Evolutionary conservation across 192 early-diverging fungal species (phyloP).

Genomic region (Chytriomyces sp.): DNA sequence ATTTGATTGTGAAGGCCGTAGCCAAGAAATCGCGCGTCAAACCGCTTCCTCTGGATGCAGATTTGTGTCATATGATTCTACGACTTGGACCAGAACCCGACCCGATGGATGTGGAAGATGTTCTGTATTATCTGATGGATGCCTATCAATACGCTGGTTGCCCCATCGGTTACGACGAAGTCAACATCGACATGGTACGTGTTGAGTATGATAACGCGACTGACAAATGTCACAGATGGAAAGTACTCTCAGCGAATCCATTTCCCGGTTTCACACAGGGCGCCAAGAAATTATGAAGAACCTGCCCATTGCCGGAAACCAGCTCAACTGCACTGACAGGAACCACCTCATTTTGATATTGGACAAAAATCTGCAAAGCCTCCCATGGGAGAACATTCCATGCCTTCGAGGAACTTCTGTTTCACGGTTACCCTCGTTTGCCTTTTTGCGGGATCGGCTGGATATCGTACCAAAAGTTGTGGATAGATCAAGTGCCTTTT

Average conservation of each 20-base stretch:
- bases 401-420: conserved; percentile 68
- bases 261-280: conserved; percentile 30
- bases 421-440: conserved; percentile 79
- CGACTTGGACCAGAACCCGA: conserved; percentile 54
- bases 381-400: conserved; percentile 91
- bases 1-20: conserved; percentile 51
- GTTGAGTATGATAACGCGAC: conserved; percentile 1
- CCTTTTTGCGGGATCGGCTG: conserved; percentile 66
- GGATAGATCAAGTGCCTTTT: conserved; percentile 56
- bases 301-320: no score
- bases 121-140: conserved; percentile 70
- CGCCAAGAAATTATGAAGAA: no score
- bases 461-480: background rate
- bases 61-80: conserved; percentile 58
- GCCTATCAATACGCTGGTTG: conserved; percentile 58
- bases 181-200: conserved; percentile 53
- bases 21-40: conserved; percentile 31
- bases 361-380: conserved; percentile 79
- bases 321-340: background rate
- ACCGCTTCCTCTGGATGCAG: conserved; percentile 58
- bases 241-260: conserved; percentile 29
- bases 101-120: conserved; percentile 66
- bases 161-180: conserved; percentile 57
- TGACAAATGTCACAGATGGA: conserved; percentile 28
- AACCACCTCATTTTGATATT: conserved; percentile 79